phyloP scores from a whole-genome alignment of 768 basidiomycete species.

The Tricholomella constricta region DNA sequence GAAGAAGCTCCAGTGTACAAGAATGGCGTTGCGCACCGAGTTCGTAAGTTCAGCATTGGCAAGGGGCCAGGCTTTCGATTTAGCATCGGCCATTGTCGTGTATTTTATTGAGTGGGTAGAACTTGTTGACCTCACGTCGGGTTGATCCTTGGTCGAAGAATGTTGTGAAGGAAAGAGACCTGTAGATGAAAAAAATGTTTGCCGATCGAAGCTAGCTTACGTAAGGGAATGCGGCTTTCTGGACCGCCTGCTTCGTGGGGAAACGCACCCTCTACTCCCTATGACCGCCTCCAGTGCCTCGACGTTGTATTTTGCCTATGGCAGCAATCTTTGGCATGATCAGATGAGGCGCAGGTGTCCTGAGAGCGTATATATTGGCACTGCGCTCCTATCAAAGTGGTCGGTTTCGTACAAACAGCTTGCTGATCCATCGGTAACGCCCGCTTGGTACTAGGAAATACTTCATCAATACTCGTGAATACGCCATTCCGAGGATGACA shows the following conservation, averaged over 20 bases:
- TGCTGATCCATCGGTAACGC: neutral
- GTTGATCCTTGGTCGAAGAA: conserved; percentile 81
- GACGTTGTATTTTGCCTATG: conserved; percentile 49
- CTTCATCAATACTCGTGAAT: conserved; percentile 47
- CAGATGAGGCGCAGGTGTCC: conserved; percentile 53
- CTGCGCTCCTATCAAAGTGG: conserved; percentile 44
- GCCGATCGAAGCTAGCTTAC: neutral
- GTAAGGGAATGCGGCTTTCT: too few species aligned
- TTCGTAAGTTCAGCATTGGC: conserved; percentile 89
- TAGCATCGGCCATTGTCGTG: conserved; percentile 61
- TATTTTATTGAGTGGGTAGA: conserved; percentile 10
- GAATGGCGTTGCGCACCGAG: conserved; percentile 55
- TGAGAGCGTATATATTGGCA: conserved; percentile 40
- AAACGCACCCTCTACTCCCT: neutral
- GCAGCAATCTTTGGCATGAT: conserved; percentile 51
- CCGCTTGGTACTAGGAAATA: conserved; percentile 39
- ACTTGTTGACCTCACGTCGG: conserved; percentile 72
- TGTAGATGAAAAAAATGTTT: conserved; percentile 9
- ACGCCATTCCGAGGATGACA: conserved; percentile 44
- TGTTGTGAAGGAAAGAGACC: conserved; percentile 5
- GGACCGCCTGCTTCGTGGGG: neutral
- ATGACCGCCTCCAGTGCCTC: conserved; percentile 1
- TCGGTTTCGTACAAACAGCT: conserved; percentile 18
- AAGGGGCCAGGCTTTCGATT: conserved; percentile 86
- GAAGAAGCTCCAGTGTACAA: neutral